phyloP scores from a whole-genome alignment of 202 grass and related monocot genomes.

The Eragrostis tef region DNA sequence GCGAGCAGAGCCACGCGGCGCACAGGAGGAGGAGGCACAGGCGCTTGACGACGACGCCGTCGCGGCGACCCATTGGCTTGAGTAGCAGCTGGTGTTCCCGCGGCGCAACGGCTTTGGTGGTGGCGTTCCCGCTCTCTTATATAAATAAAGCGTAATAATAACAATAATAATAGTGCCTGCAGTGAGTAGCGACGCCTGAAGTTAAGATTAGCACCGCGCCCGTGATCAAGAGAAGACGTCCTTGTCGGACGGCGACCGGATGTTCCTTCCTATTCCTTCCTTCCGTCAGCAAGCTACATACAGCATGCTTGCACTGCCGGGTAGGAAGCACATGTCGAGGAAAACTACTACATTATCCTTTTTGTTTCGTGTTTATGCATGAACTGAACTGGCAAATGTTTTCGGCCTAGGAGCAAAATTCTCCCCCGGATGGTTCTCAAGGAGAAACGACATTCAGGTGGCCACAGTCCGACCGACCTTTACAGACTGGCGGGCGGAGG shows the following conservation, averaged over 20 bases:
- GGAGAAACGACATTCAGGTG: background rate
- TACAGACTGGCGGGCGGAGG: background rate
- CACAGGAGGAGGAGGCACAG: background rate
- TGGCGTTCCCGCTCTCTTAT: background rate
- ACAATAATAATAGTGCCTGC: no score
- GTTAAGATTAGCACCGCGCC: no score
- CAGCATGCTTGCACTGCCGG: no score
- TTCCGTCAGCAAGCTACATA: no score
- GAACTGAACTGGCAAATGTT: no score
- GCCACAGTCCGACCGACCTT: background rate
- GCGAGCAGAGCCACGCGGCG: conserved; percentile 7
- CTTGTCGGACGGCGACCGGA: background rate
- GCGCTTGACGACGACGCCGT: background rate
- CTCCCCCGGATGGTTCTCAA: background rate
- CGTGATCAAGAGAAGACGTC: conserved; percentile 17
- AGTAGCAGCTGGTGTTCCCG: background rate
- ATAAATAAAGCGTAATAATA: no score
- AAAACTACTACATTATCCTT: no score
- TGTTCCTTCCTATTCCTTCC: no score
- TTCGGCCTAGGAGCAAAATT: no score
- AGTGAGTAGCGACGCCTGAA: background rate
- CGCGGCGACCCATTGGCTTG: conserved; percentile 31
- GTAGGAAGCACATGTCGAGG: no score
- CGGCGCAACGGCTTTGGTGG: background rate
- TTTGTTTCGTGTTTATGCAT: no score